Base-by-base conservation (phyloP, 768 basidiomycete genomes). In the Crassisporium funariophilum region DNA sequence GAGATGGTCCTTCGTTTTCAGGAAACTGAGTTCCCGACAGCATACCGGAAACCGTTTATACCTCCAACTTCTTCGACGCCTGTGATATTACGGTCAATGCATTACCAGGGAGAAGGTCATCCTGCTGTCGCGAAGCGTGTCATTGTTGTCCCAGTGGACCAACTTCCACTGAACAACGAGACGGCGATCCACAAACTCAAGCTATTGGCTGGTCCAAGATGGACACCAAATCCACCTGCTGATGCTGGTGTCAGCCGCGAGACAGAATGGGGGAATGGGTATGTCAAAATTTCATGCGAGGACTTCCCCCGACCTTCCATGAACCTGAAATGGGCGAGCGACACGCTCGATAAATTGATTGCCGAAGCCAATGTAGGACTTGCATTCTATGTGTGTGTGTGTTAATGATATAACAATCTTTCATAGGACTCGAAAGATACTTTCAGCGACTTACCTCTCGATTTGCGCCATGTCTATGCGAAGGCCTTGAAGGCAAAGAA, bases 241-340 rank as follows among this genome's bases (percentile, higher is more conserved):
- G 84, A 90, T 53, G 77, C 83, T 24, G 91, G 91, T 2, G 65
- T 83, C 17, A 72, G 71, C 37, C 64, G 64, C 8, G 64, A 77
- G 34, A 73, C 73, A 36, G 66, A 62, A 8, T 80, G 75, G 63
- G 73, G 76, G 41, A 79, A 91, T 46, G 95, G 95, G 4, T 95
- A 81, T 68, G 74, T 99, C 67, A 94, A 94, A 71, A 88, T 98
- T 50, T 78, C 88, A 1, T 93, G 90, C 61, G 95, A 98, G 58
- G 82, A 88, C 65, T 95, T 92, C 66, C 83, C 84, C 5, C 75
- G 81, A 54, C 80, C 84, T 2, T 75, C 82, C 20, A 86, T 90
- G 88, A 99, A 99, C 67, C 72, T 95, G 58, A 95, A 95, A 66
- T 95, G 92, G 88, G 91, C 88, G 31, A 88, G 87, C 54, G 95